A percentile compares a stretch with the other conserved stretches of the same genome.
Conservation (phyloP, 169 alveolate genomes). For the Eimeria falciformis region DNA sequence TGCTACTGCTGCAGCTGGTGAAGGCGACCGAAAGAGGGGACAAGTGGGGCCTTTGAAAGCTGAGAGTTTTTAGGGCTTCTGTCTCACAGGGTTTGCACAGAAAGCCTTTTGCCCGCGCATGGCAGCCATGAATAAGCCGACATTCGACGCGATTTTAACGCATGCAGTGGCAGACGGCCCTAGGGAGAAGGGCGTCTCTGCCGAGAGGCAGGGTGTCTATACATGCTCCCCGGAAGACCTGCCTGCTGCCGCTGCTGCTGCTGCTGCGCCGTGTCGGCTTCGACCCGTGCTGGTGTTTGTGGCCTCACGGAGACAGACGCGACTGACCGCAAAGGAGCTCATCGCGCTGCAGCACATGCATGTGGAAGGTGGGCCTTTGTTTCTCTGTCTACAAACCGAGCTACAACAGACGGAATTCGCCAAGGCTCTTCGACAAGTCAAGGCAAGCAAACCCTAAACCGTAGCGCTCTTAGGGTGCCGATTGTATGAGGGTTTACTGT, state of each 20-base stretch:
- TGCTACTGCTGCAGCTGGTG: too few species aligned
- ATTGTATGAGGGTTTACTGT: background rate
- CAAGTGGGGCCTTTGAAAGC: too few species aligned
- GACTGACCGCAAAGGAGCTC: slow-evolving; percentile 97
- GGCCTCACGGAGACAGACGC: slow-evolving; percentile 98
- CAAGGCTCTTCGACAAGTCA: background rate
- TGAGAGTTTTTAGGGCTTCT: background rate
- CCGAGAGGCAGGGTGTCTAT: slow-evolving; percentile 16
- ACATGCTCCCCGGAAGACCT: too few species aligned
- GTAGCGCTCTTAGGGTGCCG: background rate
- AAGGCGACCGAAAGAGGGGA: too few species aligned
- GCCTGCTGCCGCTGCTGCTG: slow-evolving; percentile 13
- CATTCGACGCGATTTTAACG: slow-evolving; percentile 92
- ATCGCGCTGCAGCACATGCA: slow-evolving; percentile 81
- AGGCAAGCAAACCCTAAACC: slow-evolving; percentile 3
- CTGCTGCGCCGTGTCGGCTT: background rate
- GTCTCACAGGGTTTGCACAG: slow-evolving; percentile 88
- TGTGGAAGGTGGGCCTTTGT: background rate
- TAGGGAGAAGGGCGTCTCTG: background rate
- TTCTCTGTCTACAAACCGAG: background rate
- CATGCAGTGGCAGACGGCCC: slow-evolving; percentile 85
- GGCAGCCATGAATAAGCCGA: slow-evolving; percentile 98
- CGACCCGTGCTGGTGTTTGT: slow-evolving; percentile 97
- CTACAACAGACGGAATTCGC: background rate
- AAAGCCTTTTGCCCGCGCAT: slow-evolving; percentile 97